Evolutionary conservation across 805 yeast genomes (phyloP).

Genomic region (Schizosaccharomyces octosporus): DNA sequence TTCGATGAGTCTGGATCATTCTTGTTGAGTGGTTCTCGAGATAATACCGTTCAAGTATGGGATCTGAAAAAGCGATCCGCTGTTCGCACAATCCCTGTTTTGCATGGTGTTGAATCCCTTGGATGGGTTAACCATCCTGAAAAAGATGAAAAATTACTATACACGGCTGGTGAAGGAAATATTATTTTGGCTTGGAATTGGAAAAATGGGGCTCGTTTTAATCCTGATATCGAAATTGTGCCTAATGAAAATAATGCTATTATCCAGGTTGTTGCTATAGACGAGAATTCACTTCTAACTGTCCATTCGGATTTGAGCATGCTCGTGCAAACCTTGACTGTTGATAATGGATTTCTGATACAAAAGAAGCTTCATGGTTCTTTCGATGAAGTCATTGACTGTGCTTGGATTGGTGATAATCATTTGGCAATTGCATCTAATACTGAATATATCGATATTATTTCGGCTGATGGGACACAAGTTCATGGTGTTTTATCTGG

Average conservation of each 20-base stretch:
- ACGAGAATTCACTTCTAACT: conserved; percentile 19
- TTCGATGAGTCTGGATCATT: conserved; percentile 28
- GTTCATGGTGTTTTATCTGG: conserved; percentile 49
- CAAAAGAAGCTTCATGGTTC: conserved; percentile 58
- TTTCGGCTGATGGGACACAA: conserved; percentile 24
- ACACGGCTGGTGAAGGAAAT: conserved; percentile 60
- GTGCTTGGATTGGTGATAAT: conserved; percentile 37
- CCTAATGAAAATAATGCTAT: conserved; percentile 33
- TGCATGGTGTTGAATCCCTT: conserved; percentile 23
- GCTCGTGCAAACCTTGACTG: conserved; percentile 20
- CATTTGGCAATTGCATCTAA: conserved; percentile 74
- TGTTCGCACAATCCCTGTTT: conserved; percentile 41
- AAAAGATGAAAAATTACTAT: conserved; percentile 15
- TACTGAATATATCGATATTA: conserved; percentile 63
- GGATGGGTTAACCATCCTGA: conserved; percentile 10
- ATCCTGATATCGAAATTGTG: conserved; percentile 18
- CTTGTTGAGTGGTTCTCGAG: conserved; percentile 73
- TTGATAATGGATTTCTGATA: conserved; percentile 11
- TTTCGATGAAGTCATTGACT: conserved; percentile 85
- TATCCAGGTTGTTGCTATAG: not conserved
- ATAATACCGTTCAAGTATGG: conserved; percentile 43
- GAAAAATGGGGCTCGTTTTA: conserved; percentile 23
- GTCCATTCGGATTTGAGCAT: conserved; percentile 73
- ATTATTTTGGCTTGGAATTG: conserved; percentile 41
- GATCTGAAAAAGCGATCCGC: conserved; percentile 27